Evolutionary conservation across 768 basidiomycete species (phyloP), one percentile per base, ranked within the genome.

Genomic region (Collybia sordida): DNA sequence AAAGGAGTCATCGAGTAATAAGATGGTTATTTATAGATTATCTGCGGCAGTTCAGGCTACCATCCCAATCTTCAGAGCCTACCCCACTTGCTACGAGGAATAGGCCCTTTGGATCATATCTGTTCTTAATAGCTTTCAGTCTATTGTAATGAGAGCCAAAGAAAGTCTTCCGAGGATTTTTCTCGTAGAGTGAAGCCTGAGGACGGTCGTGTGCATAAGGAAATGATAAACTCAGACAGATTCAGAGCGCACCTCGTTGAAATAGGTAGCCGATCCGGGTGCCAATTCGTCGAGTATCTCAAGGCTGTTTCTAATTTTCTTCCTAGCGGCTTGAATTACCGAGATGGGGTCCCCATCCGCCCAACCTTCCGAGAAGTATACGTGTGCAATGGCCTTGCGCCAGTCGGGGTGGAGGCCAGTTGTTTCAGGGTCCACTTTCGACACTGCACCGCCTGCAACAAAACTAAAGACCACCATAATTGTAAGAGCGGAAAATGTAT

Each of bases 191-290:
- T 1, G 71, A 74, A 2, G 72, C 79, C 77, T 80, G 28, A 14
- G 6, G 6, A 3, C 4, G n/a, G 12, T 8, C 1, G 5, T 3
- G 17, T n/a, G 3, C 4, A 22, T 14, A 14, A 11, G n/a, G 36
- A 37, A 4, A 14, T n/a, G 3, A 3, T 17, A 18, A 73, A 75
- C 69, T 80, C 77, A 52, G 79, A 76, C 31, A 77, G 63, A 58
- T n/a, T n/a, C n/a, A n/a, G n/a, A 80, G 77, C 2, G 76, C 65
- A 73, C 78, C 70, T 82, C 79, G 53, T 80, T 78, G 40, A 77
- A 66, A 58, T 81, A 79, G 1, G 78, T 66, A 4, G 73, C 77
- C 4, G 73, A 53, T 18, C 69, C 69, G 5, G 69, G 59, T 14
- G 69, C 60, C 5, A 67, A 46, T 3, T 40, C 42, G 34, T 68